Conservation (phyloP, 2,329 filamentous ascomycete species). For the Ophiostoma piceae region DNA sequence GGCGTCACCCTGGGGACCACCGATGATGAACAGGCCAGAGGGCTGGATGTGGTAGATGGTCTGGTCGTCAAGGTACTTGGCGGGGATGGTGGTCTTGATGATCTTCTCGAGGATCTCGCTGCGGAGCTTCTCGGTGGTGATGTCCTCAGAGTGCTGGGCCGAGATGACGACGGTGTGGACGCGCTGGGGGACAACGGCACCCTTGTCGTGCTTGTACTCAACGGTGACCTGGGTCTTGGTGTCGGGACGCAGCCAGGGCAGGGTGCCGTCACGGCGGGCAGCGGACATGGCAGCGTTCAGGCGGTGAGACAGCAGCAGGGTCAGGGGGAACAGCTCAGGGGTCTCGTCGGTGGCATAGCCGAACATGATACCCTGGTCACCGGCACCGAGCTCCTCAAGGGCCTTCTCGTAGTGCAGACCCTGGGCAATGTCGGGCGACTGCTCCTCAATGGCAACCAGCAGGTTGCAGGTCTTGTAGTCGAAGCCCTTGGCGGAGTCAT, state of each 20-base stretch:
- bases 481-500: constrained; percentile 94
- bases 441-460: constrained; percentile 97
- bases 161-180: constrained; percentile 97
- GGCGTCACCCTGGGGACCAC: constrained; percentile 97
- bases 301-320: constrained; percentile 90
- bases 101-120: constrained; percentile 97
- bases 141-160: constrained; percentile 84
- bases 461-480: constrained; percentile 99
- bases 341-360: constrained; percentile 99
- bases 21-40: constrained; percentile 97
- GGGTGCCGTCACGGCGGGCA: constrained; percentile 77
- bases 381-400: constrained; percentile 94
- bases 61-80: constrained; percentile 83
- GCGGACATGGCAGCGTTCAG: constrained; percentile 92
- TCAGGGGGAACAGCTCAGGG: constrained; percentile 91
- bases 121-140: constrained; percentile 86
- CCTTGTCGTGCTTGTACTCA: constrained; percentile 95
- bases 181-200: constrained; percentile 84
- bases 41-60: constrained; percentile 99
- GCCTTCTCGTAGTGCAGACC: constrained; percentile 97
- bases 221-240: constrained; percentile 99
- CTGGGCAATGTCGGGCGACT: constrained; percentile 97
- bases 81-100: constrained; percentile 89
- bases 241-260: constrained; percentile 94
- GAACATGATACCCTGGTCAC: constrained; percentile 99